Percentiles rank a stretch among this genome's conserved stretches.
Evolutionary conservation across 2,329 filamentous ascomycete species (phyloP).

Genomic region (Colletotrichum echinochloae): DNA sequence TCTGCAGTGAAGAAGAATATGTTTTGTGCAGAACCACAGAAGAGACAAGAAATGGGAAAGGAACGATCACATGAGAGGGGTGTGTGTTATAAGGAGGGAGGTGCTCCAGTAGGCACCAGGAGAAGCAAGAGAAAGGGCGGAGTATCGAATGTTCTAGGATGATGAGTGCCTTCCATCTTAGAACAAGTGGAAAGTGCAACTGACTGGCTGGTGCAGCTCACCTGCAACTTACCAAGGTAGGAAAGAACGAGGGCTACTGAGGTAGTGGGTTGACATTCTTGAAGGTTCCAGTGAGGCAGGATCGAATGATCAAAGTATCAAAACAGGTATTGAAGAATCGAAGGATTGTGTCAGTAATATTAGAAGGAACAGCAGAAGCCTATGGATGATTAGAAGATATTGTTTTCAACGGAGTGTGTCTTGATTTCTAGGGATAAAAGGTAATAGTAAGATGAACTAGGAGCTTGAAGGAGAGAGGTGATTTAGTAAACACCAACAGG

Average conservation of each 20-base stretch:
- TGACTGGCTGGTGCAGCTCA: no score
- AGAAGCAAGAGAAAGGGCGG: background rate
- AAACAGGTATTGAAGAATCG: background rate
- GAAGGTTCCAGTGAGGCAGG: background rate
- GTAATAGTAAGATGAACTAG: no score
- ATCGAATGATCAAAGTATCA: background rate
- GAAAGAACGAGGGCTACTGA: background rate
- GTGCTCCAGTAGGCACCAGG: background rate
- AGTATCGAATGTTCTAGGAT: background rate
- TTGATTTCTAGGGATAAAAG: background rate
- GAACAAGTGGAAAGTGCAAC: background rate
- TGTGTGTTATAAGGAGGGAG: background rate
- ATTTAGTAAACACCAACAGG: no score
- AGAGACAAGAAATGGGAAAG: background rate
- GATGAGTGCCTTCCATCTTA: background rate
- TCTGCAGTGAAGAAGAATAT: background rate
- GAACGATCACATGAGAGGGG: background rate
- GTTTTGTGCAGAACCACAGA: background rate
- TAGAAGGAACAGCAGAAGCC: background rate
- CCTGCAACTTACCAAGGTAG: background rate
- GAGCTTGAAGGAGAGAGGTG: no score
- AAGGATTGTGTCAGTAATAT: background rate
- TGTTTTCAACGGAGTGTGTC: background rate
- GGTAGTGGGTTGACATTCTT: background rate
- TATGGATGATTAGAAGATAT: background rate